phyloP scores from a whole-genome alignment of 2,329 filamentous ascomycete genomes.

The Xylariaceae sp. region DNA sequence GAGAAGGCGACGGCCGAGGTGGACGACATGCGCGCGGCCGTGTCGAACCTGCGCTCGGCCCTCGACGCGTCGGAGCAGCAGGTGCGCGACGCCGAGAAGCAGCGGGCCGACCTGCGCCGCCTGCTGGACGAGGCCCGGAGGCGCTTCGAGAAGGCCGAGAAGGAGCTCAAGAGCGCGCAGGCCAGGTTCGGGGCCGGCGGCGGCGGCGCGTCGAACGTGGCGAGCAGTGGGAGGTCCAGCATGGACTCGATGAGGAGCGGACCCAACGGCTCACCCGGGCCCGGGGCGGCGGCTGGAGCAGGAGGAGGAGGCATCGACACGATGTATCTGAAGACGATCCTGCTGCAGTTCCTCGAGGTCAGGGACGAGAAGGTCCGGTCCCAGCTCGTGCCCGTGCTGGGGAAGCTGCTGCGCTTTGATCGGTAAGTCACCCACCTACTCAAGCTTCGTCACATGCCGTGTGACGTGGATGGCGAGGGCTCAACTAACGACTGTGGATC shows the following conservation, averaged over 20 bases:
- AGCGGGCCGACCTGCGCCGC: constrained; percentile 66
- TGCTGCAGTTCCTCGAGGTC: constrained; percentile 75
- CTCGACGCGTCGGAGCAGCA: constrained; percentile 85
- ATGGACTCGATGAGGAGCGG: constrained; percentile 39
- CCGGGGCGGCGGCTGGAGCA: constrained; percentile 15
- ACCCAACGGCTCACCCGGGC: constrained; percentile 23
- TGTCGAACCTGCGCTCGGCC: constrained; percentile 68
- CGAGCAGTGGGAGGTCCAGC: constrained; percentile 34
- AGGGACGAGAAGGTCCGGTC: constrained; percentile 69
- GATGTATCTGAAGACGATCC: constrained; percentile 71
- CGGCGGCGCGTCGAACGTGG: constrained; percentile 21
- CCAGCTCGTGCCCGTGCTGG: constrained; percentile 70
- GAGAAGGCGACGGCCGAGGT: constrained; percentile 65
- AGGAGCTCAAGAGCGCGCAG: constrained; percentile 51
- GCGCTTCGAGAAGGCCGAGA: constrained; percentile 72
- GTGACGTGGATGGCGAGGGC: background rate
- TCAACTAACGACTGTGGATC: constrained; percentile 13
- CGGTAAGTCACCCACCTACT: no score
- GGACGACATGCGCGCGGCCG: constrained; percentile 66
- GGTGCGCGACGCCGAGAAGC: constrained; percentile 73
- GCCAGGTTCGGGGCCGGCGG: constrained; percentile 30
- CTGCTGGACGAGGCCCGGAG: constrained; percentile 70
- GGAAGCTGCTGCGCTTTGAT: constrained; percentile 69
- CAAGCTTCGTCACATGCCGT: no score
- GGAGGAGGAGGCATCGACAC: constrained; percentile 35